Percentiles rank a stretch among this genome's conserved stretches.
Conservation (phyloP, 495 filamentous ascomycete species). For the Apiosordaria backusii region DNA sequence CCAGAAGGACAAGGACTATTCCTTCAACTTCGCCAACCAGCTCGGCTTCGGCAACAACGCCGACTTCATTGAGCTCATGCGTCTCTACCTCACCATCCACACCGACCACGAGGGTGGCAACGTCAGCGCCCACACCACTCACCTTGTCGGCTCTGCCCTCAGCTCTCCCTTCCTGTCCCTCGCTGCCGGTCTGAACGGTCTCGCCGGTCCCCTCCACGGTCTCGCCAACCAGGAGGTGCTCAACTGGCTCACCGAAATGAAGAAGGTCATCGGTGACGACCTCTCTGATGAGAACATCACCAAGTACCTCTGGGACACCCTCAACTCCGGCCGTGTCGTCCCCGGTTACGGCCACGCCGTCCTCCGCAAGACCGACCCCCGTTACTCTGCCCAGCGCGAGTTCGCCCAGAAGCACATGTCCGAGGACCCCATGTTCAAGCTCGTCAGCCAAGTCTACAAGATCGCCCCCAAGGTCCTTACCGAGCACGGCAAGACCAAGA, state of each 20-base stretch:
- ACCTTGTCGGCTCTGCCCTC: slow-evolving; percentile 93
- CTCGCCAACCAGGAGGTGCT: slow-evolving; percentile 99
- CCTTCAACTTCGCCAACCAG: slow-evolving; percentile 98
- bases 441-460: slow-evolving; percentile 99
- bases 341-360: slow-evolving; percentile 98
- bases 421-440: slow-evolving; percentile 97
- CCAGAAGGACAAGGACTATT: slow-evolving; percentile 97
- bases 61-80: slow-evolving; percentile 97
- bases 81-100: slow-evolving; percentile 98
- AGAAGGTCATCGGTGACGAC: slow-evolving; percentile 89
- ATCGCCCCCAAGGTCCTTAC: slow-evolving; percentile 96
- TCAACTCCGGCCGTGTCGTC: slow-evolving; percentile 92
- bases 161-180: slow-evolving; percentile 97
- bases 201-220: slow-evolving; percentile 96
- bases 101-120: slow-evolving; percentile 99
- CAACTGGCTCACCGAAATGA: slow-evolving; percentile 99
- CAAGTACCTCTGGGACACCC: slow-evolving; percentile 95
- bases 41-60: slow-evolving; percentile 92
- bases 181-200: slow-evolving; percentile 92
- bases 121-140: slow-evolving; percentile 96
- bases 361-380: slow-evolving; percentile 98
- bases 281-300: slow-evolving; percentile 93
- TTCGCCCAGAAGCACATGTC: slow-evolving; percentile 88
- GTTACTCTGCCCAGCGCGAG: slow-evolving; percentile 94
- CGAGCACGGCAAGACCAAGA: slow-evolving; percentile 99